Conservation (phyloP, 169 alveolate genomes). For the Hepatocystis sp. region DNA sequence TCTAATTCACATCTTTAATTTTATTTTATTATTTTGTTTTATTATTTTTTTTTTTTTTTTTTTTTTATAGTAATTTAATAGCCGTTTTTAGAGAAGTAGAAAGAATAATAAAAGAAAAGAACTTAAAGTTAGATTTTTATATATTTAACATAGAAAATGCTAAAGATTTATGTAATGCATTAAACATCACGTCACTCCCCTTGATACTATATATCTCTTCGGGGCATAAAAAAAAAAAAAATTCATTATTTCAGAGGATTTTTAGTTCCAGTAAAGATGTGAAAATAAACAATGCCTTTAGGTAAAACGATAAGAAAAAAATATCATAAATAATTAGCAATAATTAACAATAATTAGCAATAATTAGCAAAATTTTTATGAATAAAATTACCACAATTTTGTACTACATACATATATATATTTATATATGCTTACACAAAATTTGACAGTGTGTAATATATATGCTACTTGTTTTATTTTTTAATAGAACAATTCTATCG, state of each 20-base stretch:
- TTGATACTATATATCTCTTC: conserved; percentile 64
- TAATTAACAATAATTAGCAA: too few species aligned
- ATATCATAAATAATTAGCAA: too few species aligned
- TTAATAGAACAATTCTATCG: too few species aligned
- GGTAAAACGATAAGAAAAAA: too few species aligned
- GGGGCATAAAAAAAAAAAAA: conserved; percentile 56
- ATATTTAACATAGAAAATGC: conserved; percentile 58
- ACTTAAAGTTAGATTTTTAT: conserved; percentile 53
- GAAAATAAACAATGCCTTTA: conserved; percentile 73
- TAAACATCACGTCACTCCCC: conserved; percentile 48
- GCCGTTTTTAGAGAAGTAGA: conserved; percentile 71
- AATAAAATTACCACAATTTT: too few species aligned
- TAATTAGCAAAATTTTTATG: too few species aligned
- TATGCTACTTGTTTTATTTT: too few species aligned
- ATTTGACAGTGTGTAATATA: too few species aligned
- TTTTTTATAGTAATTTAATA: conserved; percentile 37
- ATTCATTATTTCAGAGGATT: conserved; percentile 33
- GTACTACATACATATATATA: too few species aligned
- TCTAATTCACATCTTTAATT: too few species aligned
- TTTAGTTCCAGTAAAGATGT: conserved; percentile 60
- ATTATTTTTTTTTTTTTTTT: conserved; percentile 4
- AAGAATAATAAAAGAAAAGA: conserved; percentile 39
- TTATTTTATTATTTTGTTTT: too few species aligned
- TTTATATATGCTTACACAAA: too few species aligned
- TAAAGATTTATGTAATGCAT: conserved; percentile 40